Base-by-base conservation (phyloP, 108 stramenopile species). In the Cyclotella distinguenda region DNA sequence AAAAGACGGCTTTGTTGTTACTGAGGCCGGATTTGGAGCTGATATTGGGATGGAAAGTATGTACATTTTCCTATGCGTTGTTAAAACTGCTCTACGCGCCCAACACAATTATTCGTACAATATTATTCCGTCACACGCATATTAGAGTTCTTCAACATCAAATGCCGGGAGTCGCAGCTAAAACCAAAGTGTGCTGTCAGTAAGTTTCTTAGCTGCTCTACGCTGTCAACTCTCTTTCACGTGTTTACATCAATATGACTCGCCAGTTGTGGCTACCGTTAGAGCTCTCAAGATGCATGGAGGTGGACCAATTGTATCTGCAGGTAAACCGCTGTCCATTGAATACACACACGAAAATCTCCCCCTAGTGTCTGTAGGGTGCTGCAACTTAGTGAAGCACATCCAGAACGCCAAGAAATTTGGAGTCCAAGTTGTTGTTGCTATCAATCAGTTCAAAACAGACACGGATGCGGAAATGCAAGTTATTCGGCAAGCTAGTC, bases 221-320 rank as follows among this genome's bases (percentile, higher is more conserved):
- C n/a, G n/a, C n/a, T n/a, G n/a, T n/a, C n/a, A n/a, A n/a, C n/a
- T n/a, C n/a, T n/a, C n/a, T n/a, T n/a, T n/a, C n/a, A n/a, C n/a
- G n/a, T n/a, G n/a, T n/a, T n/a, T n/a, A n/a, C n/a, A n/a, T n/a
- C n/a, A n/a, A n/a, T n/a, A n/a, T n/a, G n/a, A n/a, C n/a, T n/a
- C n/a, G n/a, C n/a, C n/a, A n/a, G n/a, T 99, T 54, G 99, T 99
- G 6, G 99, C 99, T 22, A 99, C 99, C 16, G 94, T 99, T 27
- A 94, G 99, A 5, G 99, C 99, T 16, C 71, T 99, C 38, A 99
- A 99, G 78, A 97, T 97, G 96, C 99, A 99, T 80, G 99, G 99
- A 8, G 99, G 99, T 11, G 97, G 97, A 18, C 96, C 97, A 36
- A 86, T 86, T 6, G 97, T 98, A 0, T 75, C 65, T 26, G 94